A percentile compares a stretch with the other conserved stretches of the same genome.
phyloP scores from a whole-genome alignment of 2,329 filamentous ascomycete species.

The Botrytis porri region DNA sequence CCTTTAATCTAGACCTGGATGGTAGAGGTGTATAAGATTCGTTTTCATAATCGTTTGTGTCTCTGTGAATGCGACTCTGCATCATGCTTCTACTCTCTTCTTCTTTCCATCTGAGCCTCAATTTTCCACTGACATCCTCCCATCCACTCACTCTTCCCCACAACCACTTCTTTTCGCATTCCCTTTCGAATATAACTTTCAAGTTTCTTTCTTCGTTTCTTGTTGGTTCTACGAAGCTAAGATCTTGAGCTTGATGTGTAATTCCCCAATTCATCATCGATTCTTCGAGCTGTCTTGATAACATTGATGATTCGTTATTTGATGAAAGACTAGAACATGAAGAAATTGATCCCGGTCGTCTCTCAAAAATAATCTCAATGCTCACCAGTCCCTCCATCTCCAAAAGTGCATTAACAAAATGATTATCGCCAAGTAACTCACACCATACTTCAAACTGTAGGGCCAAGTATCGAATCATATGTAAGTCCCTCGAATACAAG shows the following conservation, averaged over 20 bases:
- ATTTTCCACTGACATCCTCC: background rate
- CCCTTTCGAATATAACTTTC: background rate
- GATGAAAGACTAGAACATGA: background rate
- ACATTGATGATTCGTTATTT: background rate
- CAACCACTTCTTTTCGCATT: conserved; percentile 12
- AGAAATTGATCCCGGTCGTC: background rate
- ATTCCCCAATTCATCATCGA: background rate
- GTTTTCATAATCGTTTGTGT: background rate
- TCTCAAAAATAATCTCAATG: background rate
- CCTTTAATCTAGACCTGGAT: background rate
- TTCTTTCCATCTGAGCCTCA: background rate
- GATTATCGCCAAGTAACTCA: background rate
- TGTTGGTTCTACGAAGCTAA: background rate
- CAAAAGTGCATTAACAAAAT: conserved; percentile 12
- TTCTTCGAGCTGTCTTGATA: background rate
- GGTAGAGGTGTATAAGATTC: too few relatives aligned
- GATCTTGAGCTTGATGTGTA: too few relatives aligned
- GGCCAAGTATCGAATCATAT: conserved; percentile 1
- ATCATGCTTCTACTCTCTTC: too few relatives aligned
- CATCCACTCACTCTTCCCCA: conserved; percentile 10
- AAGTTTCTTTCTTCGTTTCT: background rate
- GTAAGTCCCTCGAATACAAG: background rate
- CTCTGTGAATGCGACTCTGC: too few relatives aligned
- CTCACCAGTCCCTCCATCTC: conserved; percentile 11
- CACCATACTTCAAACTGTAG: background rate